Evolutionary conservation across 345 rosid genomes (phyloP).

Genomic region (Lenwebbia sp.): DNA sequence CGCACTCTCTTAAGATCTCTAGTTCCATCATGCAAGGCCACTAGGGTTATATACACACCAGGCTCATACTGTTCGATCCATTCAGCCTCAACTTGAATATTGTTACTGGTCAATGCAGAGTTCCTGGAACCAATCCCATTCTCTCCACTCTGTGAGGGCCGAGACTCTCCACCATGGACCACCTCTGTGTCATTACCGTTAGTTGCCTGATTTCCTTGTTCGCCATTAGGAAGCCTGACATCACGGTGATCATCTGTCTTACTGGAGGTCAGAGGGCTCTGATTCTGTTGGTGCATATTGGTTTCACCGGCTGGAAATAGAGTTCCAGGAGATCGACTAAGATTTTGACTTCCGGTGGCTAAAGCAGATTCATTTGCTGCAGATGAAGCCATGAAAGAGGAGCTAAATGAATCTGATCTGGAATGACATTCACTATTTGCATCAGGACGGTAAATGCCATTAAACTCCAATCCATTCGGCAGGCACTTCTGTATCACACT

Average conservation of each 20-base stretch:
- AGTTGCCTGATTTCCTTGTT: slow-evolving; percentile 24
- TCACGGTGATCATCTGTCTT: slow-evolving; percentile 34
- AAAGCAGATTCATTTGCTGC: slow-evolving; percentile 19
- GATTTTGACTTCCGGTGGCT: slow-evolving; percentile 28
- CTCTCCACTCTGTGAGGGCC: slow-evolving; percentile 34
- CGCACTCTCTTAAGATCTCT: slow-evolving; percentile 98
- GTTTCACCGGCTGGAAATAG: background rate
- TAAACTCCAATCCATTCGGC: slow-evolving; percentile 59
- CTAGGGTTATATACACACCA: slow-evolving; percentile 85
- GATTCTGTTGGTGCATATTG: slow-evolving; percentile 1
- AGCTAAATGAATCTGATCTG: slow-evolving; percentile 48
- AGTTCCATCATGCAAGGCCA: slow-evolving; percentile 84
- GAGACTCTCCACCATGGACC: slow-evolving; percentile 40
- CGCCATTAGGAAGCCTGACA: slow-evolving; percentile 30
- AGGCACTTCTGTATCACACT: slow-evolving; percentile 27
- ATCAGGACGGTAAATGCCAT: slow-evolving; percentile 45
- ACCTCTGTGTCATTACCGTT: slow-evolving; percentile 30
- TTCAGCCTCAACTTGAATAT: slow-evolving; percentile 65
- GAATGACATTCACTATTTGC: slow-evolving; percentile 51
- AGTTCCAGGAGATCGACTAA: slow-evolving; percentile 11
- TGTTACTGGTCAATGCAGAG: slow-evolving; percentile 27
- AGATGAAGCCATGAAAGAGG: slow-evolving; percentile 41
- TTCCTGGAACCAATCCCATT: slow-evolving; percentile 40
- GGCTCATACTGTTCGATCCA: slow-evolving; percentile 96
- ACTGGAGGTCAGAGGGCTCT: slow-evolving; percentile 2